These are phyloP conservation scores for Hirschioporus abietinus DNA, from an alignment of 768 basidiomycete species.

Conservation along the genomic window DNA sequence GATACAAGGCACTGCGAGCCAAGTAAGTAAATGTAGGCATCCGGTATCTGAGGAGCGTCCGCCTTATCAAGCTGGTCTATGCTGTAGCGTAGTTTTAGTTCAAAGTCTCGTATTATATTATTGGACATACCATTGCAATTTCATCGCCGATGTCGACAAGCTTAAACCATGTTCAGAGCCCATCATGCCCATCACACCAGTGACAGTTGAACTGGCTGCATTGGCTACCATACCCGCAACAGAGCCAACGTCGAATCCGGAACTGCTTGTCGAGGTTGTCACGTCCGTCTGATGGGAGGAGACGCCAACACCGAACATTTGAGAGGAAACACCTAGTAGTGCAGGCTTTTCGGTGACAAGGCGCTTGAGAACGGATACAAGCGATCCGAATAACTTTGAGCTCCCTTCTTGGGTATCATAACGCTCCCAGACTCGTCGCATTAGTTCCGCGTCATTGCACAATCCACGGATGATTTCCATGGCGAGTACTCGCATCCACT, in stretches of 20 bases:
- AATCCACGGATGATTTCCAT: slow-evolving; percentile 91
- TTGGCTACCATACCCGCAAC: slow-evolving; percentile 82
- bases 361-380: slow-evolving; percentile 81
- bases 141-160: slow-evolving; percentile 72
- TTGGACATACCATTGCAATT: slow-evolving; percentile 71
- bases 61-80: slow-evolving; percentile 99
- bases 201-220: slow-evolving; percentile 78
- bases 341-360: slow-evolving; percentile 86
- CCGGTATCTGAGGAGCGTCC: slow-evolving; percentile 89
- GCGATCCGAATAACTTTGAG: slow-evolving; percentile 67
- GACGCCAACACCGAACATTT: slow-evolving; percentile 80
- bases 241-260: slow-evolving; percentile 57
- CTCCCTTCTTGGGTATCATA: slow-evolving; percentile 62
- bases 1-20: slow-evolving; percentile 84
- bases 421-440: slow-evolving; percentile 72
- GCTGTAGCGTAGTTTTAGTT: slow-evolving; percentile 32
- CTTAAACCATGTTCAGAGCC: slow-evolving; percentile 66
- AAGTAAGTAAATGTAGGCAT: slow-evolving; percentile 89
- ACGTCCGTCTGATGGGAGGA: slow-evolving; percentile 29
- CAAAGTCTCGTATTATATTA: slow-evolving; percentile 2
- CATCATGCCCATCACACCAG: slow-evolving; percentile 84
- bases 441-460: slow-evolving; percentile 74
- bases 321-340: slow-evolving; percentile 69
- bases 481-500: slow-evolving; percentile 87
- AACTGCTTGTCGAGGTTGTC: slow-evolving; percentile 32